Evolutionary conservation across 768 basidiomycete genomes (phyloP).

Genomic region (Lentinula boryana): DNA sequence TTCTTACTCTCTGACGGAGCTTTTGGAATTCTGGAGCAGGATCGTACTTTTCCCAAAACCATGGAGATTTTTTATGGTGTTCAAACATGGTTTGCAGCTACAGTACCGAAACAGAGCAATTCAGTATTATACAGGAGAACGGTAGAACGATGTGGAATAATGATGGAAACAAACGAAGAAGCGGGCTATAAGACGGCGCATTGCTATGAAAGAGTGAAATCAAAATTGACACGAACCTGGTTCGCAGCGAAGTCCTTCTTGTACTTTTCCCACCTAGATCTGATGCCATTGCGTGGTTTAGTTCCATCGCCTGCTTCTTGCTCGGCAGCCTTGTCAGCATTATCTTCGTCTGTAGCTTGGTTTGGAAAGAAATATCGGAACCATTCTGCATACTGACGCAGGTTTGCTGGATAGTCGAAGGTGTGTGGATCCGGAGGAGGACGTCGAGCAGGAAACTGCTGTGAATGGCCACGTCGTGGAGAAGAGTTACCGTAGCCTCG

Average conservation of each 20-base stretch:
- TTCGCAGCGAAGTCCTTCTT: constrained; percentile 84
- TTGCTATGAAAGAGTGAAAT: constrained; percentile 8
- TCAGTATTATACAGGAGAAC: not conserved
- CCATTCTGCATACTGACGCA: constrained; percentile 88
- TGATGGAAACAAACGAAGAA: constrained; percentile 13
- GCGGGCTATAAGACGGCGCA: constrained; percentile 16
- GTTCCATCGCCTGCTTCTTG: constrained; percentile 77
- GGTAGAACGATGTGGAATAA: constrained; percentile 10
- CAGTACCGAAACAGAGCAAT: constrained; percentile 30
- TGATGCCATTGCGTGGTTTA: constrained; percentile 81
- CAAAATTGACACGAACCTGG: constrained; percentile 59
- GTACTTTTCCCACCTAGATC: constrained; percentile 86
- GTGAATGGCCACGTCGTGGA: constrained; percentile 54
- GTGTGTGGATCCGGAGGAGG: constrained; percentile 75
- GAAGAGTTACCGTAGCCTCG: constrained; percentile 61
- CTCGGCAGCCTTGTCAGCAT: constrained; percentile 77
- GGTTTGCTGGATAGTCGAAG: constrained; percentile 72
- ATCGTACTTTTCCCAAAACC: constrained; percentile 97
- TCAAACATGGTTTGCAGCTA: constrained; percentile 96
- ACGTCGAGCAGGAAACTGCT: constrained; percentile 45
- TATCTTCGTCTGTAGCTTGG: constrained; percentile 78
- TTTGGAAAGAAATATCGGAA: constrained; percentile 73
- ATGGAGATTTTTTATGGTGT: constrained; percentile 90
- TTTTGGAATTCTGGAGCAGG: constrained; percentile 62
- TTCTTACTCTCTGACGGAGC: constrained; percentile 73